These are phyloP conservation scores for Pontederia crassipes DNA, from an alignment of 176 grass and related monocot genomes.

Conservation along the genomic window DNA sequence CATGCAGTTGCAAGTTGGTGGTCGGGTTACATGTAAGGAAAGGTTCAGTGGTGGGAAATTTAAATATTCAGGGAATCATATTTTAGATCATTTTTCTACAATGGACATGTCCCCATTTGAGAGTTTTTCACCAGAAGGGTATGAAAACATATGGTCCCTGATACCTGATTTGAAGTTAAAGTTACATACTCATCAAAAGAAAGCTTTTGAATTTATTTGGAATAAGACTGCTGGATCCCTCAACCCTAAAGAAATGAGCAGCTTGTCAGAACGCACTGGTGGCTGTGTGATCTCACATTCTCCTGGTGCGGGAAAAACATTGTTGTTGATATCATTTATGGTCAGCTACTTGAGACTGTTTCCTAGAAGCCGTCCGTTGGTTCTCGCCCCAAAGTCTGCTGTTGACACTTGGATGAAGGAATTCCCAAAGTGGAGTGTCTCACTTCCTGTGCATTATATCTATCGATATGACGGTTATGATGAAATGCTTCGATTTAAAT, in stretches of 20 bases:
- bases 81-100: conserved; percentile 27
- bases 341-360: conserved; percentile 71
- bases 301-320: conserved; percentile 81
- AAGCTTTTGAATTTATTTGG: conserved; percentile 90
- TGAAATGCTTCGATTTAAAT: conserved; percentile 25
- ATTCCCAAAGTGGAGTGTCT: conserved; percentile 68
- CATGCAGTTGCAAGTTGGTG: conserved; percentile 31
- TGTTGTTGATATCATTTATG: conserved; percentile 69
- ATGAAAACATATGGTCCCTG: conserved; percentile 51
- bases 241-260: conserved; percentile 44
- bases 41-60: conserved; percentile 14
- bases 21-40: conserved; percentile 20
- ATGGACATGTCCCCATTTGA: conserved; percentile 24
- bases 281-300: conserved; percentile 90
- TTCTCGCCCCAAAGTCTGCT: conserved; percentile 76
- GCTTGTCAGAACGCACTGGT: conserved; percentile 34
- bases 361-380: conserved; percentile 65
- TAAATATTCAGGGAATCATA: conserved; percentile 7
- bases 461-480: conserved; percentile 26
- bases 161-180: conserved; percentile 50
- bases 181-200: conserved; percentile 61
- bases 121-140: conserved; percentile 21
- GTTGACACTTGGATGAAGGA: conserved; percentile 77
- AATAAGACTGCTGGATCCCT: conserved; percentile 49
- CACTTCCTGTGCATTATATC: conserved; percentile 53